Conservation (phyloP, 2,329 filamentous ascomycete genomes). For the Talaromyces islandicus region DNA sequence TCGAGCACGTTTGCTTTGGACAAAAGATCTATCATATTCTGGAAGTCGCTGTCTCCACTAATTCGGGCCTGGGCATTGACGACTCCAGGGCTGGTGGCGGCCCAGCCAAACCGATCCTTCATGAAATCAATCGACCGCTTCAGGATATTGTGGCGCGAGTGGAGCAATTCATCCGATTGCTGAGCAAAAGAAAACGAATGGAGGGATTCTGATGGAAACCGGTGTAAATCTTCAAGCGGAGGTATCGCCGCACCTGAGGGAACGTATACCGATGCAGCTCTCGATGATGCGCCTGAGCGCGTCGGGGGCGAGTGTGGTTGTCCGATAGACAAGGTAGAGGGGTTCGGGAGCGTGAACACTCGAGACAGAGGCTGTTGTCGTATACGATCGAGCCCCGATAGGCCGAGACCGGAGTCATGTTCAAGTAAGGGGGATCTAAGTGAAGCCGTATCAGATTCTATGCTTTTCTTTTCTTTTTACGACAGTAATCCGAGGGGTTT, state of each 20-base stretch:
- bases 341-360: slow-evolving; percentile 58
- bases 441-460: slow-evolving; percentile 9
- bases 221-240: slow-evolving; percentile 73
- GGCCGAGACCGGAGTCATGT: slow-evolving; percentile 79
- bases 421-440: slow-evolving; percentile 75
- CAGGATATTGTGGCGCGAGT: slow-evolving; percentile 85
- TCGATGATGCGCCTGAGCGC: slow-evolving; percentile 55
- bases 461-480: background rate
- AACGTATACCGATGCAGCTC: slow-evolving; percentile 48
- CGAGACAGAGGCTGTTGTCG: slow-evolving; percentile 72
- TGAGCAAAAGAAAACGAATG: slow-evolving; percentile 98
- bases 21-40: slow-evolving; percentile 84
- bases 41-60: slow-evolving; percentile 76
- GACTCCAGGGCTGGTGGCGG: slow-evolving; percentile 66
- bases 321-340: slow-evolving; percentile 58
- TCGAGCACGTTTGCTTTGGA: slow-evolving; percentile 74
- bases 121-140: slow-evolving; percentile 96
- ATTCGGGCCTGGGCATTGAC: slow-evolving; percentile 77
- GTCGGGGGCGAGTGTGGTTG: slow-evolving; percentile 64
- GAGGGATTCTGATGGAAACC: slow-evolving; percentile 91
- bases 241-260: slow-evolving; percentile 65
- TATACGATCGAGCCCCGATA: slow-evolving; percentile 86
- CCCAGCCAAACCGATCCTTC: slow-evolving; percentile 83
- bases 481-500: background rate
- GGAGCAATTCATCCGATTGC: slow-evolving; percentile 85